Evolutionary conservation across 2,329 filamentous ascomycete genomes (phyloP).

Genomic region (Bipolaris bicolor): DNA sequence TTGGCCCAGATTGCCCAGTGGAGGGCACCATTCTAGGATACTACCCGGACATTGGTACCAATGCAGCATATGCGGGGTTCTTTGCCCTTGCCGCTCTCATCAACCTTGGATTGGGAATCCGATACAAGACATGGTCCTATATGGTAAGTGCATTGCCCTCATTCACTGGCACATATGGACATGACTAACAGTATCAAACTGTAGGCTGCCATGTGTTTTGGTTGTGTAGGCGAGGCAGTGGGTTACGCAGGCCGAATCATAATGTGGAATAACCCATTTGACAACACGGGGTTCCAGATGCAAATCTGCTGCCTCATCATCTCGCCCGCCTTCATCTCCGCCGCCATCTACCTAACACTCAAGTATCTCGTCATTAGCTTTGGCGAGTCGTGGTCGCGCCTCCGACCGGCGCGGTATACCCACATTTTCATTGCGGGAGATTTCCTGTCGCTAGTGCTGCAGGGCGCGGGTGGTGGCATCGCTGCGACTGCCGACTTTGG

Average conservation of each 20-base stretch:
- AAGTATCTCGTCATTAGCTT: slow-evolving; percentile 64
- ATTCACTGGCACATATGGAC: not conserved
- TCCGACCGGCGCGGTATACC: slow-evolving; percentile 55
- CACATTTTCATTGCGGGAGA: slow-evolving; percentile 67
- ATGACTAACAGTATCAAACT: slow-evolving; percentile 8
- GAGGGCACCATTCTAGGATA: slow-evolving; percentile 61
- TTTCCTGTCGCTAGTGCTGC: slow-evolving; percentile 63
- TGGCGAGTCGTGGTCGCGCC: slow-evolving; percentile 48
- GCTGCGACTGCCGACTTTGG: slow-evolving; percentile 57
- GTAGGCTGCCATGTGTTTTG: slow-evolving; percentile 54
- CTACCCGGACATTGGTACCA: slow-evolving; percentile 58
- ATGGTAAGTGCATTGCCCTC: slow-evolving; percentile 34
- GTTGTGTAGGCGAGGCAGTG: slow-evolving; percentile 58
- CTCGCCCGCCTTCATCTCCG: slow-evolving; percentile 62
- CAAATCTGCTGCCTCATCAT: slow-evolving; percentile 64
- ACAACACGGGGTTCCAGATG: slow-evolving; percentile 55
- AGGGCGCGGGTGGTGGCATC: slow-evolving; percentile 64
- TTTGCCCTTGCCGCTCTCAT: slow-evolving; percentile 57
- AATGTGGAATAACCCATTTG: slow-evolving; percentile 61
- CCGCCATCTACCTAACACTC: slow-evolving; percentile 62
- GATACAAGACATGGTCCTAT: slow-evolving; percentile 63
- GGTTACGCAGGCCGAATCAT: slow-evolving; percentile 64
- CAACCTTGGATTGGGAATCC: slow-evolving; percentile 58
- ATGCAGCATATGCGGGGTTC: slow-evolving; percentile 59
- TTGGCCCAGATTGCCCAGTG: slow-evolving; percentile 53